phyloP scores from a whole-genome alignment of 352 stramenopile species.

The Pythium dissotocum region DNA sequence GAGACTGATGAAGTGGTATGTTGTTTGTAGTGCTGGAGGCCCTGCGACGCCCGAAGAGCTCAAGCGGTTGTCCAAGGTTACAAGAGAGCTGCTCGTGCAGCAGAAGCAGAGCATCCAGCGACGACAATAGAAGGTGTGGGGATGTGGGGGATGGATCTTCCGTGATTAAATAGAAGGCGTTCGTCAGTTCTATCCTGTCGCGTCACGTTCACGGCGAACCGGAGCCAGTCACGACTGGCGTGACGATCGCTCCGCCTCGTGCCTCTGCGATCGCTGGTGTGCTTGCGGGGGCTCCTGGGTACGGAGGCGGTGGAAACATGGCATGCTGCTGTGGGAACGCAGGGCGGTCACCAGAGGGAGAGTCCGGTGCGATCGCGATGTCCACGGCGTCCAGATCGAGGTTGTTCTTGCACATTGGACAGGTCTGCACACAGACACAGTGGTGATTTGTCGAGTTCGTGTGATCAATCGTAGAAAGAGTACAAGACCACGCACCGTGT shows the following conservation, averaged over 20 bases:
- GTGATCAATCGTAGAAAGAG: constrained; percentile 4
- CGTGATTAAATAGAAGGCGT: constrained; percentile 21
- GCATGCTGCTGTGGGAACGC: neutral
- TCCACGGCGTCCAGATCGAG: constrained; percentile 56
- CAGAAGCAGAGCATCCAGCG: constrained; percentile 29
- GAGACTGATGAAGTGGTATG: neutral
- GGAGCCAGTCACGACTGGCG: constrained; percentile 18
- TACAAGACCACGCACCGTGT: constrained; percentile 58
- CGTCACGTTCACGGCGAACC: neutral
- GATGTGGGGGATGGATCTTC: neutral
- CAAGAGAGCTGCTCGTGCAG: constrained; percentile 58
- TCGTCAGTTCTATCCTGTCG: neutral
- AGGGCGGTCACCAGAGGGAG: neutral
- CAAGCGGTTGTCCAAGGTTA: constrained; percentile 58
- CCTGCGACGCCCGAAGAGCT: constrained; percentile 63
- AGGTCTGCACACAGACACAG: constrained; percentile 38
- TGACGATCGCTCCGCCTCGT: constrained; percentile 46
- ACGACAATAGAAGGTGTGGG: constrained; percentile 30
- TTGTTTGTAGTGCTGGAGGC: constrained; percentile 52
- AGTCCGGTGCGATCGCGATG: constrained; percentile 38
- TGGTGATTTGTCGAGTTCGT: neutral
- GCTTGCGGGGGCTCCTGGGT: constrained; percentile 1
- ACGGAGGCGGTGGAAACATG: neutral
- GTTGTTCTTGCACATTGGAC: constrained; percentile 83
- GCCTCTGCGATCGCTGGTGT: constrained; percentile 3